These are phyloP conservation scores for Paecilomyces fulvus DNA, from an alignment of 2,329 filamentous ascomycete genomes.

Conservation along the genomic window DNA sequence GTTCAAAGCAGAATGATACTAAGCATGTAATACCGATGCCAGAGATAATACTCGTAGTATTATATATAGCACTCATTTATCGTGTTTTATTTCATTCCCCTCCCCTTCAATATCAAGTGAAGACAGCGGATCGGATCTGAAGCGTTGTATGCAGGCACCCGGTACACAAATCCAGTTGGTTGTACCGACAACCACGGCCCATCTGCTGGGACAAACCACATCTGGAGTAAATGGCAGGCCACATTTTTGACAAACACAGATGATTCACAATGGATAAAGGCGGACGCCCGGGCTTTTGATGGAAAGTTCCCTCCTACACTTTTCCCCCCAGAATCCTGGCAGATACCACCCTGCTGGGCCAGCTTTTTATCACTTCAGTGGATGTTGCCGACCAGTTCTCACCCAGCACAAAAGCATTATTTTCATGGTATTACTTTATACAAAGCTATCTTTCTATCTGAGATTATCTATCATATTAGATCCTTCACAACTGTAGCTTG, in stretches of 20 bases:
- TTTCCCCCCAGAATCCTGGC: background rate
- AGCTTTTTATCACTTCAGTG: background rate
- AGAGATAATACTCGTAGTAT: background rate
- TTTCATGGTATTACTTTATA: background rate
- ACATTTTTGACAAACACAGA: background rate
- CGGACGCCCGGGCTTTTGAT: background rate
- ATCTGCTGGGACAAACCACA: background rate
- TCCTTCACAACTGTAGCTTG: background rate
- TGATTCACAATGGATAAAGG: background rate
- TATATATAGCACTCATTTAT: background rate
- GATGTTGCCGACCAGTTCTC: background rate
- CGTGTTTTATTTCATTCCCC: background rate
- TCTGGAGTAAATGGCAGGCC: background rate
- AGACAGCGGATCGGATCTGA: background rate
- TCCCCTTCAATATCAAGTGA: background rate
- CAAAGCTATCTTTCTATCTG: background rate
- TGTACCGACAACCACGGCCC: background rate
- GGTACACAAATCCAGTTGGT: background rate
- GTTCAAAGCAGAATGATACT: background rate
- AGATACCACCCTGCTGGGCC: background rate
- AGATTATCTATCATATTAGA: background rate
- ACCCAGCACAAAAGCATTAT: background rate
- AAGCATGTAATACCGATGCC: background rate
- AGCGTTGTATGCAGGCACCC: constrained; percentile 1
- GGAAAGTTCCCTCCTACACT: background rate